These are phyloP conservation scores for Ormosia emarginata DNA, from an alignment of 306 rosid species.

Conservation along the genomic window DNA sequence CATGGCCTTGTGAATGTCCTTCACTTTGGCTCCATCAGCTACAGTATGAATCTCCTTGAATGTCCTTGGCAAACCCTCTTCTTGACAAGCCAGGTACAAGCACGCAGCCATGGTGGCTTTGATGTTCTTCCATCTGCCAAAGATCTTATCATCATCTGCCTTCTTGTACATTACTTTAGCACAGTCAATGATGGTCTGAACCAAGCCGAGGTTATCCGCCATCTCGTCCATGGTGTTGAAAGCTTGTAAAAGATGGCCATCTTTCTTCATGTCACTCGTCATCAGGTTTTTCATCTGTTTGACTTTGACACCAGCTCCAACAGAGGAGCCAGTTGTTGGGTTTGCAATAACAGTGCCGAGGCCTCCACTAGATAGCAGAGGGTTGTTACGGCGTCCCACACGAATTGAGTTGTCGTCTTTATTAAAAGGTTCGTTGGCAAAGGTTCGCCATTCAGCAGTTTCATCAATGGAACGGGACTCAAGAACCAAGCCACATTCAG, in stretches of 20 bases:
- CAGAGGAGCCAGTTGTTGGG: no score
- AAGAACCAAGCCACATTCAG: constrained; percentile 20
- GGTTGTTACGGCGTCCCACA: no score
- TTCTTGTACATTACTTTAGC: neutral
- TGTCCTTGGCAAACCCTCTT: neutral
- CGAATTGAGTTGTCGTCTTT: no score
- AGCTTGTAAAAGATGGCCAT: neutral
- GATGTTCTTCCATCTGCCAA: neutral
- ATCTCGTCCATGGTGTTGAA: neutral
- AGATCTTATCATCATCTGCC: neutral
- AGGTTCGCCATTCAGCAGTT: constrained; percentile 12
- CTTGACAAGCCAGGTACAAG: constrained; percentile 9
- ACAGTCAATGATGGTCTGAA: neutral
- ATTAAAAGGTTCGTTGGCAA: neutral
- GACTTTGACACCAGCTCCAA: no score
- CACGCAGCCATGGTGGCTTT: neutral
- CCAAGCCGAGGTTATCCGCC: neutral
- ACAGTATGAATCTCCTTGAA: constrained; percentile 1
- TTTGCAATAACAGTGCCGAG: no score
- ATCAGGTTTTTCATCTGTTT: neutral
- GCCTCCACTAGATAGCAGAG: no score
- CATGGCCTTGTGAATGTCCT: neutral
- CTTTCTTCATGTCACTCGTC: neutral
- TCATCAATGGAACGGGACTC: neutral
- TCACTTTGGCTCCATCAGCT: neutral